phyloP scores from a whole-genome alignment of 2,329 filamentous ascomycete species.

The Sordariomycetes sp. region DNA sequence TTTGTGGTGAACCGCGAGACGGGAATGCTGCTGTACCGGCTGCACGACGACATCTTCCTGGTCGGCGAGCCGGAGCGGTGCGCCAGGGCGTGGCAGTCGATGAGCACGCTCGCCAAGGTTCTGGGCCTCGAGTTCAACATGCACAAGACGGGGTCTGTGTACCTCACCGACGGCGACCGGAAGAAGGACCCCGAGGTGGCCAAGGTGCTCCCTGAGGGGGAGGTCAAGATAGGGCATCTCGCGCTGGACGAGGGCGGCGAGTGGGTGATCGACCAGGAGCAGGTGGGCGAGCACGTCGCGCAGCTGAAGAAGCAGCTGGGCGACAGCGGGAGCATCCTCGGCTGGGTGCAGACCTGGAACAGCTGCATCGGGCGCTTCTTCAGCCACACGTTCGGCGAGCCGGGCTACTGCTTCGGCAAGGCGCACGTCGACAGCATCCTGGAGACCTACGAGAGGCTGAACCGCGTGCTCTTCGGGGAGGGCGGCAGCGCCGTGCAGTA shows the following conservation, averaged over 20 bases:
- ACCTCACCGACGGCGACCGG: conserved; percentile 19
- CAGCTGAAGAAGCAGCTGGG: conserved; percentile 49
- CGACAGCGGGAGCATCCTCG: conserved; percentile 38
- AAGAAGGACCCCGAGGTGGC: conserved; percentile 8
- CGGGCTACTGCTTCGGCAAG: conserved; percentile 39
- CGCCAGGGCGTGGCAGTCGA: conserved; percentile 46
- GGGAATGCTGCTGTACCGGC: conserved; percentile 41
- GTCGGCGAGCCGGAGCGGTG: conserved; percentile 38
- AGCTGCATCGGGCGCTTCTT: conserved; percentile 41
- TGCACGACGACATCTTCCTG: conserved; percentile 60
- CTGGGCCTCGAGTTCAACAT: conserved; percentile 48
- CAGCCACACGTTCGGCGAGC: conserved; percentile 38
- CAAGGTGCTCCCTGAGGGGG: conserved; percentile 29
- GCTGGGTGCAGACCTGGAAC: conserved; percentile 38
- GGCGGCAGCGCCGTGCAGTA: conserved; percentile 27
- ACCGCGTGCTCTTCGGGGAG: conserved; percentile 7
- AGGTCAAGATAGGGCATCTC: conserved; percentile 45
- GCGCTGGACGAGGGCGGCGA: conserved; percentile 38
- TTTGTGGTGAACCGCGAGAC: conserved; percentile 51
- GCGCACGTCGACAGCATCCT: conserved; percentile 42
- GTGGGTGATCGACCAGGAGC: conserved; percentile 47
- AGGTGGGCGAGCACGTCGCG: conserved; percentile 47
- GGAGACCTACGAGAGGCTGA: conserved; percentile 27
- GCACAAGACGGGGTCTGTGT: conserved; percentile 36
- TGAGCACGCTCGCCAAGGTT: conserved; percentile 40